Evolutionary conservation across 179 eudicot genomes (phyloP).

Genomic region (Actinidia arguta): DNA sequence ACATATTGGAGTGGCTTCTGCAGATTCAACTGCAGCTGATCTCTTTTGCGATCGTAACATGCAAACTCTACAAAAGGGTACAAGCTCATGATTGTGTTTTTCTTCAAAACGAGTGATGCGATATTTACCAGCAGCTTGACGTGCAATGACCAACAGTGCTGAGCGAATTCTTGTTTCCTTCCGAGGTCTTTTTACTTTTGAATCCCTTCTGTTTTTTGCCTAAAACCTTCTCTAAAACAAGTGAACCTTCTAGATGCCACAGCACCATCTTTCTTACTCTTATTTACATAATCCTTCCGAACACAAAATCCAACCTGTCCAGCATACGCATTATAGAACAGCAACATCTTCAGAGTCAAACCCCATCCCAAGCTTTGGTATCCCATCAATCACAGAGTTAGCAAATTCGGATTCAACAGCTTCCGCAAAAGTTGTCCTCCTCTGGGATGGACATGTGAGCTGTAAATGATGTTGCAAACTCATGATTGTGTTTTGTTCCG

Average conservation of each 20-base stretch:
- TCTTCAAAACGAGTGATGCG: constrained; percentile 31
- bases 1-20: background rate
- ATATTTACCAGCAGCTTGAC: constrained; percentile 28
- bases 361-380: constrained; percentile 43
- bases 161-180: constrained; percentile 44
- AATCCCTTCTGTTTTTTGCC: constrained; percentile 40
- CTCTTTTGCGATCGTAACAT: constrained; percentile 33
- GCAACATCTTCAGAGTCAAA: constrained; percentile 44
- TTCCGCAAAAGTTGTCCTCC: constrained; percentile 29
- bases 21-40: constrained; percentile 2
- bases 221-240: constrained; percentile 45
- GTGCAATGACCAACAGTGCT: constrained; percentile 34
- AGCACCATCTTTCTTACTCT: constrained; percentile 41
- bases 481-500: constrained; percentile 23
- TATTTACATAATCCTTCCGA: constrained; percentile 46
- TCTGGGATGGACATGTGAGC: constrained; percentile 17
- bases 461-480: constrained; percentile 26
- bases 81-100: constrained; percentile 36
- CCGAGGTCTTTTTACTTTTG: constrained; percentile 37
- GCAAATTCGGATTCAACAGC: constrained; percentile 27
- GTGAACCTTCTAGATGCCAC: constrained; percentile 52
- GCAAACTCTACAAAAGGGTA: constrained; percentile 26
- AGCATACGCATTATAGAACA: constrained; percentile 39
- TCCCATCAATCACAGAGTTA: constrained; percentile 1
- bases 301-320: constrained; percentile 40